A percentile compares a stretch with the other conserved stretches of the same genome.
phyloP scores from a whole-genome alignment of 2,329 filamentous ascomycete species.

The Hymenoscyphus salicellus region DNA sequence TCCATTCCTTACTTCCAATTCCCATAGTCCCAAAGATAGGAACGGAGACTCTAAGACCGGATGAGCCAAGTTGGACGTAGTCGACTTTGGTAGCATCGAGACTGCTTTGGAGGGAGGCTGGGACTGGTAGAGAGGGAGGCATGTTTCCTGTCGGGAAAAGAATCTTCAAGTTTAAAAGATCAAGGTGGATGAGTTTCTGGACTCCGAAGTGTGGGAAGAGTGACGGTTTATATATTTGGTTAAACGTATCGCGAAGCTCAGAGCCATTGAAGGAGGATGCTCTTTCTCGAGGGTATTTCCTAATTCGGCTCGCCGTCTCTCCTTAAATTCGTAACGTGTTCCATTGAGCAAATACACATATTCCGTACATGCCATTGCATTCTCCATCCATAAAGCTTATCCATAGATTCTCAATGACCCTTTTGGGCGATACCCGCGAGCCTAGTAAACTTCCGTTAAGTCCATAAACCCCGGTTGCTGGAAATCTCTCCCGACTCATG shows the following conservation, averaged over 20 bases:
- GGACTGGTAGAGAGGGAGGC: not conserved
- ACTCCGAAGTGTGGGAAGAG: not conserved
- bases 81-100: slow-evolving; percentile 43
- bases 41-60: slow-evolving; percentile 59
- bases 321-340: too few species aligned
- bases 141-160: not conserved
- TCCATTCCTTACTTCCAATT: slow-evolving; percentile 51
- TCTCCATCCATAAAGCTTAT: too few species aligned
- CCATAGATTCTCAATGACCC: too few species aligned
- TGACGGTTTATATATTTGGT: not conserved
- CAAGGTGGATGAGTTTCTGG: not conserved
- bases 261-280: too few species aligned
- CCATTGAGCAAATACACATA: too few species aligned
- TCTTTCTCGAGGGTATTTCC: not conserved
- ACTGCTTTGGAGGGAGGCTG: slow-evolving; percentile 19
- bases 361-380: too few species aligned
- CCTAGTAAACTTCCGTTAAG: too few species aligned
- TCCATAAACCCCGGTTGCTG: too few species aligned
- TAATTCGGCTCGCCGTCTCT: not conserved
- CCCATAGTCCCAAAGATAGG: slow-evolving; percentile 64
- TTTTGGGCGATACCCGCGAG: too few species aligned
- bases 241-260: not conserved
- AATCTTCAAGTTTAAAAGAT: not conserved
- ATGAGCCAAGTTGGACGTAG: slow-evolving; percentile 54
- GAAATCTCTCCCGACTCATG: too few species aligned